Base-by-base conservation (phyloP, 192 early-diverging fungal genomes). In the Linnemannia exigua region DNA sequence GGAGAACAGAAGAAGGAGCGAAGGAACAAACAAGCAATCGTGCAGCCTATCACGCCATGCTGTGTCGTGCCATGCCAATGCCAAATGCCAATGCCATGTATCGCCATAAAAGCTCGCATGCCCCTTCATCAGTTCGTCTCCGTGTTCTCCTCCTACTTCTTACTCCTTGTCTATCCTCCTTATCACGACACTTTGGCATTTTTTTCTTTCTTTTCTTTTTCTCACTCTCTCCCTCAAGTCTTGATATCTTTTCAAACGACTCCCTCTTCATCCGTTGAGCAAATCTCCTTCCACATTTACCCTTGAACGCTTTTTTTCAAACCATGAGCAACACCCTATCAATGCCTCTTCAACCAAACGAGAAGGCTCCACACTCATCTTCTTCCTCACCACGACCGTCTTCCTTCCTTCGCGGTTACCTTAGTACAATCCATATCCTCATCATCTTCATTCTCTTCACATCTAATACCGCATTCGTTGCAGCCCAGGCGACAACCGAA, bases 141-240 rank as follows among this genome's bases (percentile, higher is more conserved):
- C 41, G 41, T 44, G 41, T 44, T 44, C 41, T 41, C 19, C 3
- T n/a, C 15, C 54, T 63, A 28, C 7, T 63, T 41, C 2, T 74
- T 44, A 44, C 41, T 44, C 41, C 41, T 44, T 44, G 9, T 9
- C n/a, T 25, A 38, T 11, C 33, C 38, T 41, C 22, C 19, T 77
- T 44, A 6, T 44, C 41, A 44, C 41, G 3, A 3, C 41, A 44
- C 41, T 9, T 46, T 67, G 25, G 35, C 50, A 20, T 38, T 37
- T 36, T 28, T 67, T 61, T 67, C 35, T 79, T 28, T 79, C 41
- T 47, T 67, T 25, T 28, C 61, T 47, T 52, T 61, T 47, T 37
- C 46, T 63, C 35, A 46, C 58, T 72, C 37, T 19, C 70, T 76
- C n/a, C n/a, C n/a, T n/a, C n/a, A n/a, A n/a, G n/a, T n/a, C n/a